Conservation (phyloP, 371 early-diverging fungal species). For the Mucor mucedo region DNA sequence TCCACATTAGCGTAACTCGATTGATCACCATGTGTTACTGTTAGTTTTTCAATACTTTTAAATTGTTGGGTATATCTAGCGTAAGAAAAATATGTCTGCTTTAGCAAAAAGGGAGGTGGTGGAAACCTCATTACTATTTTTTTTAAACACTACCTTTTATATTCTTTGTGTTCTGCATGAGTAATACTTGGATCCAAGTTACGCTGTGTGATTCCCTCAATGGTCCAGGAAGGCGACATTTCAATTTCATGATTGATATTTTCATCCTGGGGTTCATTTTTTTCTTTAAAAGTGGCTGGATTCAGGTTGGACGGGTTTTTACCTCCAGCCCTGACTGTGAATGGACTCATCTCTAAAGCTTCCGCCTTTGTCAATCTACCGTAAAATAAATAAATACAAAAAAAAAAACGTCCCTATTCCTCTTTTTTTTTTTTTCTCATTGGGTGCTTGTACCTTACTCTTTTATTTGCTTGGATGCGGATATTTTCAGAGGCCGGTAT, state of each 20-base stretch:
- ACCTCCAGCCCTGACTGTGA: constrained; percentile 43
- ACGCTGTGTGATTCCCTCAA: constrained; percentile 57
- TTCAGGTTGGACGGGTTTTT: constrained; percentile 6
- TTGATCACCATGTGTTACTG: constrained; percentile 37
- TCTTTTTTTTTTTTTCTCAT: too few relatives aligned
- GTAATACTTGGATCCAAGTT: constrained; percentile 64
- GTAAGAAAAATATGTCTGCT: too few relatives aligned
- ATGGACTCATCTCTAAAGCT: constrained; percentile 55
- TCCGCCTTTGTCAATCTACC: constrained; percentile 37
- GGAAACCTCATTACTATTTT: too few relatives aligned
- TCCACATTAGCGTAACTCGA: constrained; percentile 22
- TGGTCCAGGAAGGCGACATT: constrained; percentile 42
- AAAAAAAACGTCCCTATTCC: too few relatives aligned
- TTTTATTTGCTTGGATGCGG: constrained; percentile 27
- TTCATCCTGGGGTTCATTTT: constrained; percentile 27
- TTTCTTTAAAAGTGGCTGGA: constrained; percentile 9
- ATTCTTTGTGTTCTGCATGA: constrained; percentile 58
- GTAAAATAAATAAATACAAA: not conserved
- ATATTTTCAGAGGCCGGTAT: constrained; percentile 53
- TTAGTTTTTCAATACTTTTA: constrained; percentile 41
- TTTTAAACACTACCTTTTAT: constrained; percentile 50
- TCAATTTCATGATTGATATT: constrained; percentile 25
- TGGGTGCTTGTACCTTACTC: constrained; percentile 19
- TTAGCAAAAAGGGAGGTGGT: too few relatives aligned
- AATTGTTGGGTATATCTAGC: constrained; percentile 61